phyloP scores from a whole-genome alignment of 805 yeast genomes.

The Candida alai region DNA sequence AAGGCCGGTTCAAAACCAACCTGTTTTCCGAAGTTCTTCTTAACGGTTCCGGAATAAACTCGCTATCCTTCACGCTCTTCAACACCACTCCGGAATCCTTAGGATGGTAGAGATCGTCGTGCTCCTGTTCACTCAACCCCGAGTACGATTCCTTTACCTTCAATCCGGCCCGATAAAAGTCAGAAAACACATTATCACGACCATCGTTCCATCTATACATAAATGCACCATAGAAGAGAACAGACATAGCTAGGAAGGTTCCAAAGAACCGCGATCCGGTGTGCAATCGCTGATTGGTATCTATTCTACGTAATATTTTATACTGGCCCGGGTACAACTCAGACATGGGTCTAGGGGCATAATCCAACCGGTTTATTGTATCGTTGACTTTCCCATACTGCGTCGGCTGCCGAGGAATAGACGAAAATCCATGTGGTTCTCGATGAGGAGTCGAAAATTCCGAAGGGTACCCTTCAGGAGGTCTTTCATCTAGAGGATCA shows the following conservation, averaged over 20 bases:
- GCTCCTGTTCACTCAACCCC: conserved; percentile 60
- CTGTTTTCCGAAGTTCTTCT: conserved; percentile 43
- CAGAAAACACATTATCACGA: conserved; percentile 68
- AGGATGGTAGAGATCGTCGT: conserved; percentile 56
- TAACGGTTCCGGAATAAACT: conserved; percentile 39
- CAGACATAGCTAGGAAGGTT: conserved; percentile 43
- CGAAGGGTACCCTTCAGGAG: conserved; percentile 82
- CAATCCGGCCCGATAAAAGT: conserved; percentile 60
- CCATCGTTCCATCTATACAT: conserved; percentile 86
- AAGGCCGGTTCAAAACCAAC: conserved; percentile 60
- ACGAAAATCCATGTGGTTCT: conserved; percentile 49
- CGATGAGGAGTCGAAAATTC: conserved; percentile 69
- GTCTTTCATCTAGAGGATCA: conserved; percentile 72
- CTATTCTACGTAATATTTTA: conserved; percentile 61
- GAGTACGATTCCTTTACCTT: conserved; percentile 47
- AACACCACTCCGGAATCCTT: conserved; percentile 34
- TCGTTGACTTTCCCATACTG: conserved; percentile 66
- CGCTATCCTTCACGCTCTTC: conserved; percentile 41
- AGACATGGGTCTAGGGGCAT: conserved; percentile 74
- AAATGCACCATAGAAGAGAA: conserved; percentile 60
- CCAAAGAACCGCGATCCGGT: conserved; percentile 61
- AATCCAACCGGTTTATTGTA: conserved; percentile 69
- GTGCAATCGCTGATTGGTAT: conserved; percentile 49
- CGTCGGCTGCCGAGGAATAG: conserved; percentile 61
- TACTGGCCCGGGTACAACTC: conserved; percentile 75